Conservation (phyloP, 1,139 yeast genomes). For the Magnusiomyces tetraspermus region DNA sequence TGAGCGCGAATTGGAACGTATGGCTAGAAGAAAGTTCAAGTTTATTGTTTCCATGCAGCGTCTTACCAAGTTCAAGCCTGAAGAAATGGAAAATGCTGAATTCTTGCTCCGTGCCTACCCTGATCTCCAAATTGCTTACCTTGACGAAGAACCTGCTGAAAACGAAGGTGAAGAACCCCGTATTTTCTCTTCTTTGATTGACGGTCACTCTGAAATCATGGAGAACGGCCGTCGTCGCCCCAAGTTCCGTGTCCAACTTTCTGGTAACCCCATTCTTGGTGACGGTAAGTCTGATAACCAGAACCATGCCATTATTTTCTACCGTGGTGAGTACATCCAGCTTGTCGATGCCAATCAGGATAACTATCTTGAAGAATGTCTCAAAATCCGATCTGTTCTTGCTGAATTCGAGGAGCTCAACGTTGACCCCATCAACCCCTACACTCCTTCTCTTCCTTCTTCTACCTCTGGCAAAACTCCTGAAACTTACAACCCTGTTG, state of each 20-base stretch:
- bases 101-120: conserved; percentile 97
- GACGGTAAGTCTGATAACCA: conserved; percentile 99
- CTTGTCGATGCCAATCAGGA: conserved; percentile 98
- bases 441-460: conserved; percentile 29
- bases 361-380: conserved; percentile 95
- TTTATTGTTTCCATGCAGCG: conserved; percentile 98
- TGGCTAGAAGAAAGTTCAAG: conserved; percentile 99
- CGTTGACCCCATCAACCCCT: conserved; percentile 41
- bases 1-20: conserved; percentile 93
- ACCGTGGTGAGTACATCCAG: conserved; percentile 98
- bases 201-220: conserved; percentile 96
- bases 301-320: conserved; percentile 91
- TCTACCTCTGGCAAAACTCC: conserved; percentile 26
- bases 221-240: conserved; percentile 99
- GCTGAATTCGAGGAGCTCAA: conserved; percentile 97
- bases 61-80: conserved; percentile 91
- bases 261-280: conserved; percentile 98
- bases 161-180: conserved; percentile 97
- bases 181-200: conserved; percentile 90
- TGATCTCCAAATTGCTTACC: conserved; percentile 93
- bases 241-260: conserved; percentile 90
- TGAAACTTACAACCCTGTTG: conserved; percentile 66
- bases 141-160: conserved; percentile 86
- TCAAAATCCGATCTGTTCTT: conserved; percentile 91
- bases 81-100: conserved; percentile 96